Conservation (phyloP, 73 alveolate species). For the Strombidium stylifer region DNA sequence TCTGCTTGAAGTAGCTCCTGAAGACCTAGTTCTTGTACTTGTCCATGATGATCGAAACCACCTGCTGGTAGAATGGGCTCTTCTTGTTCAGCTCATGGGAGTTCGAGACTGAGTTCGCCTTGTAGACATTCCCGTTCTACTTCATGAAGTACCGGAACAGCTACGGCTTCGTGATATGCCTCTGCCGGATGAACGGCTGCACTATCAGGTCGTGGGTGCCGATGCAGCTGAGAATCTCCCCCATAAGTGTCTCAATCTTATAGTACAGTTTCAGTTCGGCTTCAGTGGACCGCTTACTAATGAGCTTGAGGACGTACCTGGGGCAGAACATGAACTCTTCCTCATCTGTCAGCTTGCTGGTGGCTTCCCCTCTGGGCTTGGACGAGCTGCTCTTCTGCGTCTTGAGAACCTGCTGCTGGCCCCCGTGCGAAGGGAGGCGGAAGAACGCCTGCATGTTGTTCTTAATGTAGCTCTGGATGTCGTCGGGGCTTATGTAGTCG, state of each 20-base stretch:
- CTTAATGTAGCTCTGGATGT: background rate
- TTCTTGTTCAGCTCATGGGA: too few relatives aligned
- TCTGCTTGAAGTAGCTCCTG: background rate
- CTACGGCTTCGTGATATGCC: conserved; percentile 8
- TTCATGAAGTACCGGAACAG: conserved; percentile 16
- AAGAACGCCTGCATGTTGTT: conserved; percentile 10
- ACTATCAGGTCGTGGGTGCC: conserved; percentile 28
- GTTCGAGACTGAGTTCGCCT: too few relatives aligned
- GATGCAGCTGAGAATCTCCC: conserved; percentile 18
- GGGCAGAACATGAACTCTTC: too few relatives aligned
- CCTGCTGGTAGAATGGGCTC: too few relatives aligned
- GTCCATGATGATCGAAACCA: too few relatives aligned
- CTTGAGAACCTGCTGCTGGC: too few relatives aligned
- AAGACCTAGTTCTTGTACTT: conserved; percentile 7
- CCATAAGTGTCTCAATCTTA: background rate
- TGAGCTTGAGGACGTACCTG: conserved; percentile 11
- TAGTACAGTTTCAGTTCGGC: conserved; percentile 20
- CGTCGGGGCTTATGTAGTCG: conserved; percentile 18
- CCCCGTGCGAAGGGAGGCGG: too few relatives aligned
- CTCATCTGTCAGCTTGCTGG: too few relatives aligned
- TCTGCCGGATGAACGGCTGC: background rate
- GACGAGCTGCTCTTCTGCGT: too few relatives aligned
- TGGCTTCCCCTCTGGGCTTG: too few relatives aligned
- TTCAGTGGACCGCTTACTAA: conserved; percentile 5
- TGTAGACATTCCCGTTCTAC: conserved; percentile 20